Evolutionary conservation across 2,329 filamentous ascomycete species (phyloP).

Genomic region (Xenoacremonium recifei): DNA sequence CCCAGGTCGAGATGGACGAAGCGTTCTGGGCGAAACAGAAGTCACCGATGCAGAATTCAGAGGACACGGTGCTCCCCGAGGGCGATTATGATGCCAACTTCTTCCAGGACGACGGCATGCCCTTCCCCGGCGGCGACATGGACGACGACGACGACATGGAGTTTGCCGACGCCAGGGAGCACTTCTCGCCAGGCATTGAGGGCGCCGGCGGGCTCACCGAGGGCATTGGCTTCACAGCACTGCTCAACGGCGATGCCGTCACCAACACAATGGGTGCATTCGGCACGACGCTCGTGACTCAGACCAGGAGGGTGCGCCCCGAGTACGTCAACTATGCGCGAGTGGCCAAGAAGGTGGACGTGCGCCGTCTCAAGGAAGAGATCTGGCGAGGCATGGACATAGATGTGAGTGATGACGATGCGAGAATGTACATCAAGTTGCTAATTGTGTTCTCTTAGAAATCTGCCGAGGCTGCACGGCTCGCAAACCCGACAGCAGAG

Average conservation of each 20-base stretch:
- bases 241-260: conserved; percentile 50
- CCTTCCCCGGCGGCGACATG: conserved; percentile 59
- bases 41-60: conserved; percentile 45
- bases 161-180: conserved; percentile 78
- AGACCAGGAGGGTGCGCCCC: conserved; percentile 60
- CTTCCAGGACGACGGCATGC: conserved; percentile 85
- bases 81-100: conserved; percentile 97
- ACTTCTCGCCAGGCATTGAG: conserved; percentile 68
- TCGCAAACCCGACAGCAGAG: conserved; percentile 29
- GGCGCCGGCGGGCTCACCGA: conserved; percentile 46
- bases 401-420: too few relatives aligned
- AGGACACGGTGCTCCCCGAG: conserved; percentile 57
- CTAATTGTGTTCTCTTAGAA: conserved; percentile 16
- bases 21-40: conserved; percentile 87
- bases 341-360: conserved; percentile 70
- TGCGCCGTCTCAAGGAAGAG: conserved; percentile 67
- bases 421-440: too few relatives aligned
- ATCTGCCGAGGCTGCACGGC: conserved; percentile 14
- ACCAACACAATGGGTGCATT: conserved; percentile 50
- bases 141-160: conserved; percentile 66
- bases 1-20: conserved; percentile 83
- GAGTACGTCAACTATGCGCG: conserved; percentile 71
- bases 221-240: conserved; percentile 47
- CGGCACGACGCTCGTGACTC: conserved; percentile 66
- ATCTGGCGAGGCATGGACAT: conserved; percentile 66